These are phyloP conservation scores for Epicoccum nigrum DNA, from an alignment of 2,329 filamentous ascomycete species.

Conservation along the genomic window DNA sequence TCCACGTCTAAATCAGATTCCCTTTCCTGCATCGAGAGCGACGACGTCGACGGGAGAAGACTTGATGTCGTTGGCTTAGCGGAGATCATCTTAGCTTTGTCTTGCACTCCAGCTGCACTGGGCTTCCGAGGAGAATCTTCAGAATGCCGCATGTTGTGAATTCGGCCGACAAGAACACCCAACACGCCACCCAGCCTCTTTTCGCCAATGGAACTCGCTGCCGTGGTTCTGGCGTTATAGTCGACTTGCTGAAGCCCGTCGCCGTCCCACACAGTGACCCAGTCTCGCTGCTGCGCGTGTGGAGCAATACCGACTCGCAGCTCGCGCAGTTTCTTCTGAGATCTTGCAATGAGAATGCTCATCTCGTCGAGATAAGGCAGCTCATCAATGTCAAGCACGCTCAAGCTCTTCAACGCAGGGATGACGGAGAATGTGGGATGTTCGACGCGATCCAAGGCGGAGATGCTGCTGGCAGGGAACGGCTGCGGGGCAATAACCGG, in stretches of 20 bases:
- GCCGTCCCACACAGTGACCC: slow-evolving; percentile 68
- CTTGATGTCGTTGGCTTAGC: slow-evolving; percentile 25
- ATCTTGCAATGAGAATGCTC: slow-evolving; percentile 75
- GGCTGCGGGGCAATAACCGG: slow-evolving; percentile 41
- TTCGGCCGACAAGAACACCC: slow-evolving; percentile 69
- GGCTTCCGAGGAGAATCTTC: slow-evolving; percentile 24
- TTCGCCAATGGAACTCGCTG: slow-evolving; percentile 59
- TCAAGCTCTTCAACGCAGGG: slow-evolving; percentile 74
- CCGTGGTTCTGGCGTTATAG: slow-evolving; percentile 62
- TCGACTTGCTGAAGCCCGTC: slow-evolving; percentile 68
- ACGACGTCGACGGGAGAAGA: slow-evolving; percentile 25
- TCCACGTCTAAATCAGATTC: slow-evolving; percentile 38
- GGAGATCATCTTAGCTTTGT: slow-evolving; percentile 25
- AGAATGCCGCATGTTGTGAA: slow-evolving; percentile 63
- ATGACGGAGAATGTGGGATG: slow-evolving; percentile 81
- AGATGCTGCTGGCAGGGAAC: slow-evolving; percentile 32
- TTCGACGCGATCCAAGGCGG: slow-evolving; percentile 64
- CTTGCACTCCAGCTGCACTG: slow-evolving; percentile 16
- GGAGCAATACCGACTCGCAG: slow-evolving; percentile 74
- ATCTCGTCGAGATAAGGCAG: slow-evolving; percentile 84
- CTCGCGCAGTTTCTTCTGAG: slow-evolving; percentile 69
- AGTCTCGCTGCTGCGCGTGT: slow-evolving; percentile 59
- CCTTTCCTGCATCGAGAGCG: slow-evolving; percentile 34
- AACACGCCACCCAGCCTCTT: slow-evolving; percentile 71
- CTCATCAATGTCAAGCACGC: slow-evolving; percentile 81